Evolutionary conservation across 2,329 filamentous ascomycete species (phyloP).

Genomic region (Xylogone sp.): DNA sequence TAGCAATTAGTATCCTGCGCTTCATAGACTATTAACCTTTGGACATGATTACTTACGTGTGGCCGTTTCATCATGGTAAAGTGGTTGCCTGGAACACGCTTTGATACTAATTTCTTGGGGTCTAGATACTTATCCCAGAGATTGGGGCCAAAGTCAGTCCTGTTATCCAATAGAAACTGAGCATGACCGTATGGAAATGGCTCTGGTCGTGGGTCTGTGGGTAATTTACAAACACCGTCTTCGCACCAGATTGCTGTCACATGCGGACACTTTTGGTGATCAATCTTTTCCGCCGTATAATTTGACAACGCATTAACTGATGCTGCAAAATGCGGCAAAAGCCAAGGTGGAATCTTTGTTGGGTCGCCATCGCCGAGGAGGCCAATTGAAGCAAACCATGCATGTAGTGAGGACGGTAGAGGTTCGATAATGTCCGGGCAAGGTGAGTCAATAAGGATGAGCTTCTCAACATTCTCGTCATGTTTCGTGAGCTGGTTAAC

Average conservation of each 20-base stretch:
- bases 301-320: conserved; percentile 65
- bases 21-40: too few species aligned
- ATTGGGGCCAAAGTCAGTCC: conserved; percentile 67
- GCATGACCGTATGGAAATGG: conserved; percentile 57
- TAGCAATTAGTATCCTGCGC: too few species aligned
- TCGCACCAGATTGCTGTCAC: conserved; percentile 68
- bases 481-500: conserved; percentile 56
- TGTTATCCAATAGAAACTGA: conserved; percentile 69
- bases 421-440: conserved; percentile 66
- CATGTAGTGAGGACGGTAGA: conserved; percentile 46
- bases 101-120: conserved; percentile 55
- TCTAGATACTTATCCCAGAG: conserved; percentile 66
- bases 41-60: conserved; percentile 31
- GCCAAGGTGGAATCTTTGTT: conserved; percentile 63
- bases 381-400: conserved; percentile 69
- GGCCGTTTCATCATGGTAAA: conserved; percentile 73
- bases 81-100: conserved; percentile 69
- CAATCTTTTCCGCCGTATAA: conserved; percentile 63
- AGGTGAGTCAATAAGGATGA: conserved; percentile 64
- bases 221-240: conserved; percentile 67
- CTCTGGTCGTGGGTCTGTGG: conserved; percentile 61
- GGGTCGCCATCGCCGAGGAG: conserved; percentile 61
- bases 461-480: conserved; percentile 53
- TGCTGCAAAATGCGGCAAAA: conserved; percentile 70
- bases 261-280: conserved; percentile 54